Evolutionary conservation across 768 basidiomycete genomes (phyloP).

Genomic region (Agaricus blazei): DNA sequence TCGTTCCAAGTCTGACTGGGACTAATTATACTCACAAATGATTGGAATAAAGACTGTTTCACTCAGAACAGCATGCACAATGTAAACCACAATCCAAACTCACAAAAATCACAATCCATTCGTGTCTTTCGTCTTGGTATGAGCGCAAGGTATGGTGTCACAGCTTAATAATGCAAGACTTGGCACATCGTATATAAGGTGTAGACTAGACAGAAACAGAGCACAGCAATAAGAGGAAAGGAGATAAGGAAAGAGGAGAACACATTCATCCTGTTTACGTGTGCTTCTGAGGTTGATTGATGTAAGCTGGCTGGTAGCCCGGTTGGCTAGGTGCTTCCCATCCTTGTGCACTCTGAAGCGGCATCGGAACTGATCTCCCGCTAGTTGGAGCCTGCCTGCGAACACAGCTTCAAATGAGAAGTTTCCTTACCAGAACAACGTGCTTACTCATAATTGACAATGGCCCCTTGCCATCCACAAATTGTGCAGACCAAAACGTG

Average conservation of each 20-base stretch:
- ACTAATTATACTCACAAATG: slow-evolving; percentile 6
- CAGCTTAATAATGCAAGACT: neutral
- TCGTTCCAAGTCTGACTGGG: neutral
- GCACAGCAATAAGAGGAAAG: neutral
- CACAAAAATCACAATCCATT: slow-evolving; percentile 9
- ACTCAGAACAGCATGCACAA: neutral
- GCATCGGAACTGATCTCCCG: slow-evolving; percentile 3
- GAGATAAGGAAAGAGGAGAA: neutral
- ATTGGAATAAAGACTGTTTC: slow-evolving; percentile 12
- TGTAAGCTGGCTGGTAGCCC: slow-evolving; percentile 38
- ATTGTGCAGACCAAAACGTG: slow-evolving; percentile 69
- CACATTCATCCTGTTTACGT: neutral
- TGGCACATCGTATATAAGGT: no score
- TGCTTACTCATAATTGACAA: slow-evolving; percentile 39
- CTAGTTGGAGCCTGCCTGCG: slow-evolving; percentile 1
- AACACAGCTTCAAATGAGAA: neutral
- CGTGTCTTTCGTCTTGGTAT: neutral
- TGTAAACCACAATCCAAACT: neutral
- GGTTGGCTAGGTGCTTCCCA: slow-evolving; percentile 27
- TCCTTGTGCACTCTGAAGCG: slow-evolving; percentile 18
- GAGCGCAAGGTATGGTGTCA: neutral
- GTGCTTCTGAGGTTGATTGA: slow-evolving; percentile 18
- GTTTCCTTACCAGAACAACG: neutral
- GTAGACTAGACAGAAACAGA: no score
- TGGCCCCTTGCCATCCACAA: slow-evolving; percentile 58